phyloP scores from a whole-genome alignment of 2,329 filamentous ascomycete genomes.

The Calonectria montana region DNA sequence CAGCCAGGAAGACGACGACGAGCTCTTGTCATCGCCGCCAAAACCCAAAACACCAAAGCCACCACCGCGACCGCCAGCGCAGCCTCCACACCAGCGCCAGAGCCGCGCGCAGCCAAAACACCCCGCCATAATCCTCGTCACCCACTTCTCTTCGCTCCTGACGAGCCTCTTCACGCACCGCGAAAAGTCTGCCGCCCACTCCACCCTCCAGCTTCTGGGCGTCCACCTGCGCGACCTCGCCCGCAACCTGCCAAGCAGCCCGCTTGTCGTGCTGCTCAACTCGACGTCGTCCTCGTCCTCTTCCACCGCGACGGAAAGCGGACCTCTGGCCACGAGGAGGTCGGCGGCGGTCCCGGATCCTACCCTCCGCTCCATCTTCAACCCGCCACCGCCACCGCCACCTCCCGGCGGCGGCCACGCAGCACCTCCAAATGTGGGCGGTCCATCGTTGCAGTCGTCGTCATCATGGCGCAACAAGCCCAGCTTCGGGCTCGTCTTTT shows the following conservation, averaged over 20 bases:
- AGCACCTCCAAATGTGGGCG: not conserved
- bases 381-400: conserved; percentile 44
- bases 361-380: conserved; percentile 64
- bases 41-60: not conserved
- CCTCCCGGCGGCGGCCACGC: conserved; percentile 17
- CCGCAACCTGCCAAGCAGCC: conserved; percentile 51
- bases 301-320: not conserved
- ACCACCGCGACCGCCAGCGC: not conserved
- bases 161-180: conserved; percentile 63
- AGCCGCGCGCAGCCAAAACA: conserved; percentile 4
- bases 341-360: conserved; percentile 46
- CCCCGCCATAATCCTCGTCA: conserved; percentile 64
- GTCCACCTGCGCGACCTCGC: conserved; percentile 59
- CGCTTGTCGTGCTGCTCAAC: conserved; percentile 68
- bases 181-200: conserved; percentile 60
- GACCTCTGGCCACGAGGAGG: conserved; percentile 16
- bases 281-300: conserved; percentile 50
- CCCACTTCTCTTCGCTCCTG: conserved; percentile 65
- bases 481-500: conserved; percentile 65
- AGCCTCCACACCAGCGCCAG: not conserved
- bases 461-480: conserved; percentile 55
- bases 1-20: conserved; percentile 47
- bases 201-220: conserved; percentile 59
- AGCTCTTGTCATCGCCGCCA: conserved; percentile 20
- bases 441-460: conserved; percentile 22